A percentile compares a stretch with the other conserved stretches of the same genome.
Conservation (phyloP, 2,329 filamentous ascomycete species). For the Eurotiales sp. region DNA sequence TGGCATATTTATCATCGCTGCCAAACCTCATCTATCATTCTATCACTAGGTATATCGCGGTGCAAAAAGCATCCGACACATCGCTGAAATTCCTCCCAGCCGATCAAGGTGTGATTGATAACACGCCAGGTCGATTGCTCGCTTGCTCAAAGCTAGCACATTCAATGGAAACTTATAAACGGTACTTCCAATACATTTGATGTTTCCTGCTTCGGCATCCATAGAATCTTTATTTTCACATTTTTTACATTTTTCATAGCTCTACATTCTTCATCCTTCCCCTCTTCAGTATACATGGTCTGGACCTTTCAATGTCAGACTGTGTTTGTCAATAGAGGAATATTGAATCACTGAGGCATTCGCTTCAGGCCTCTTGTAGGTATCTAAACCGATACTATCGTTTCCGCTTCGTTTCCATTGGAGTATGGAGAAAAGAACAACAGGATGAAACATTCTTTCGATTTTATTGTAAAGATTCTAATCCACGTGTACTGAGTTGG, state of each 20-base stretch:
- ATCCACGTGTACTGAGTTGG: too few species aligned
- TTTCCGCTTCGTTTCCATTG: neutral
- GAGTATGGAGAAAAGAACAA: neutral
- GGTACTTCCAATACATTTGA: neutral
- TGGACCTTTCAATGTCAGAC: slow-evolving; percentile 38
- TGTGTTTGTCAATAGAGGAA: slow-evolving; percentile 45
- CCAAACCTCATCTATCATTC: too few species aligned
- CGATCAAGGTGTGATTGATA: neutral
- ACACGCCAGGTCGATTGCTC: neutral
- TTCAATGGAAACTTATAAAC: neutral
- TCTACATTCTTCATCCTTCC: neutral
- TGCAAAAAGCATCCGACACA: too few species aligned
- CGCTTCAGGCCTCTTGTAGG: neutral
- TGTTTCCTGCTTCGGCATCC: too few species aligned
- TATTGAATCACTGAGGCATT: slow-evolving; percentile 22
- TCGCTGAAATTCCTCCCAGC: too few species aligned
- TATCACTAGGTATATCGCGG: too few species aligned
- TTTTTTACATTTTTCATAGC: neutral
- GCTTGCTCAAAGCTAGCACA: neutral
- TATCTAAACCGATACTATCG: neutral
- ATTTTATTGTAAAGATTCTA: too few species aligned
- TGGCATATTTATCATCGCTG: too few species aligned
- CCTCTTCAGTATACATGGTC: slow-evolving; percentile 44
- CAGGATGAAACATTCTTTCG: neutral
- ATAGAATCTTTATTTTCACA: neutral